A percentile compares a stretch with the other conserved stretches of the same genome.
Conservation (phyloP, 208 protist genomes). For the Trypanosoma avium region DNA sequence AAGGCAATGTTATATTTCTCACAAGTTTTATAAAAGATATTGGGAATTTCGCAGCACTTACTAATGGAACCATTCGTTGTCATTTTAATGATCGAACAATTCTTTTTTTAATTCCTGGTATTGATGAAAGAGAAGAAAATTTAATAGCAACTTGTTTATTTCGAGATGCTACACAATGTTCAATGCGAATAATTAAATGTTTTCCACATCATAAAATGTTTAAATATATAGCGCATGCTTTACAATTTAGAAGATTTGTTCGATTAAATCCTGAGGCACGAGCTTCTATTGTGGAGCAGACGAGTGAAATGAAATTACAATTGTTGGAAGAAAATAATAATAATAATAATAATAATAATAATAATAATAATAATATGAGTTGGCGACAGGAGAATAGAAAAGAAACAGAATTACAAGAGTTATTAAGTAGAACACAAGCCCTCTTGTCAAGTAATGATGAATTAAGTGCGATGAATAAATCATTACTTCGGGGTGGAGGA, state of each 20-base stretch:
- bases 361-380: no score
- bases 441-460: conserved; percentile 40
- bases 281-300: conserved; percentile 9
- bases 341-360: no score
- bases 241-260: conserved; percentile 70
- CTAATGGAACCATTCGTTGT: conserved; percentile 75
- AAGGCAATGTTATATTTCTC: conserved; percentile 45
- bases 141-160: conserved; percentile 60
- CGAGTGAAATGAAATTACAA: conserved; percentile 4
- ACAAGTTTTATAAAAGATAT: conserved; percentile 73
- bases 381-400: conserved; percentile 19
- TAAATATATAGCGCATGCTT: conserved; percentile 63
- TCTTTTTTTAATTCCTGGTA: conserved; percentile 65
- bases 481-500: conserved; percentile 27
- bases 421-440: conserved; percentile 20
- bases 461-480: conserved; percentile 35
- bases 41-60: conserved; percentile 76
- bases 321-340: conserved; percentile 19
- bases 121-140: conserved; percentile 55
- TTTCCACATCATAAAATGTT: conserved; percentile 41
- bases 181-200: conserved; percentile 62
- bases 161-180: conserved; percentile 65
- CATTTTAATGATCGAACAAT: conserved; percentile 84
- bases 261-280: conserved; percentile 21
- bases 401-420: conserved; percentile 14